Evolutionary conservation across 2,329 filamentous ascomycete genomes (phyloP).

Genomic region (Cryphonectria parasitica): DNA sequence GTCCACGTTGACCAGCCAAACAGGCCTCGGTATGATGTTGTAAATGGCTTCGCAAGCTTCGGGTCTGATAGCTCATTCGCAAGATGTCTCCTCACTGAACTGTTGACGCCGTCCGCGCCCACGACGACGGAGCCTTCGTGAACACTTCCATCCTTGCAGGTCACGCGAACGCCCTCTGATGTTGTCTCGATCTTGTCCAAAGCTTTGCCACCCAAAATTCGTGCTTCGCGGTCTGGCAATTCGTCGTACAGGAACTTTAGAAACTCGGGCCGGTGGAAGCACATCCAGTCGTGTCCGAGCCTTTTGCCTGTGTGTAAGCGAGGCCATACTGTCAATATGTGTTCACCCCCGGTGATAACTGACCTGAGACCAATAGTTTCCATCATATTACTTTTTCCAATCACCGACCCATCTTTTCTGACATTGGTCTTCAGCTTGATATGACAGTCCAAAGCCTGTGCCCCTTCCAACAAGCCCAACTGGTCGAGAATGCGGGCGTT

Average conservation of each 20-base stretch:
- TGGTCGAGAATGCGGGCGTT: slow-evolving; percentile 36
- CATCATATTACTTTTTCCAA: slow-evolving; percentile 31
- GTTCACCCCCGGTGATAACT: slow-evolving; percentile 1
- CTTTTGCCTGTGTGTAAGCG: slow-evolving; percentile 11
- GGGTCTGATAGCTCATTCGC: slow-evolving; percentile 21
- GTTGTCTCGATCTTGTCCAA: slow-evolving; percentile 30
- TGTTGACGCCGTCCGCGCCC: slow-evolving; percentile 36
- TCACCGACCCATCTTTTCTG: slow-evolving; percentile 30
- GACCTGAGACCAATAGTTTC: slow-evolving; percentile 28
- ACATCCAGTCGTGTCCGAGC: slow-evolving; percentile 34
- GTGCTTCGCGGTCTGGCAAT: slow-evolving; percentile 30
- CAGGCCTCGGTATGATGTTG: slow-evolving; percentile 29
- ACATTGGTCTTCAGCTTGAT: slow-evolving; percentile 31
- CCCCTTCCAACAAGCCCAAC: slow-evolving; percentile 34
- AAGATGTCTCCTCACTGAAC: slow-evolving; percentile 33
- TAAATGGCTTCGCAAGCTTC: slow-evolving; percentile 27
- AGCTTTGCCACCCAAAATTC: slow-evolving; percentile 30
- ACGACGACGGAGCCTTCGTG: slow-evolving; percentile 34
- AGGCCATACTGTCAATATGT: neutral
- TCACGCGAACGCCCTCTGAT: slow-evolving; percentile 31
- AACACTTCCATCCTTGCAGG: slow-evolving; percentile 32
- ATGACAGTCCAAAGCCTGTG: slow-evolving; percentile 24
- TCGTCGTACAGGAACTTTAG: slow-evolving; percentile 31
- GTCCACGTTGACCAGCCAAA: slow-evolving; percentile 27
- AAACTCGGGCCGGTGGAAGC: slow-evolving; percentile 32